Conservation (phyloP, 305 asterid species). For the Ajuga reptans region DNA sequence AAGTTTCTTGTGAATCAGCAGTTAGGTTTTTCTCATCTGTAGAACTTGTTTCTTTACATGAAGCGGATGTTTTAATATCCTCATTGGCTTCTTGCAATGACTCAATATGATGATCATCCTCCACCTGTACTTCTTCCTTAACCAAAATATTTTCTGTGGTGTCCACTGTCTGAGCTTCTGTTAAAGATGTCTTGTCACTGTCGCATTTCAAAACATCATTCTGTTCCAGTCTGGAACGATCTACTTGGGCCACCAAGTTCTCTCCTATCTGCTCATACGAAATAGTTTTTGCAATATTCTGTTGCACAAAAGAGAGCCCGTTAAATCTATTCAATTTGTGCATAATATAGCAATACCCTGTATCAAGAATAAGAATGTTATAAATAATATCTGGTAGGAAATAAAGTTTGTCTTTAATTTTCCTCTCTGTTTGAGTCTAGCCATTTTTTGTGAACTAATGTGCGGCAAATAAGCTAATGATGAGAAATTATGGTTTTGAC, state of each 20-base stretch:
- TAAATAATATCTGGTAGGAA: neutral
- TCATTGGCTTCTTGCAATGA: slow-evolving; percentile 16
- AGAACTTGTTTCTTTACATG: slow-evolving; percentile 13
- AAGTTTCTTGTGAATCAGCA: neutral
- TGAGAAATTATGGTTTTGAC: neutral
- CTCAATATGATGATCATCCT: neutral
- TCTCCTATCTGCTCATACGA: slow-evolving; percentile 15
- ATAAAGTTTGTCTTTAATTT: neutral
- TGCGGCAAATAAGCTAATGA: neutral
- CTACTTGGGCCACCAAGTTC: neutral
- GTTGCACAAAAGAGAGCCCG: neutral
- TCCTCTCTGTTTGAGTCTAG: neutral
- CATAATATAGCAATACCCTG: slow-evolving; percentile 6
- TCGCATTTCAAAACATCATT: slow-evolving; percentile 19
- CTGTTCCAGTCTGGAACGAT: slow-evolving; percentile 17
- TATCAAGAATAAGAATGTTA: neutral
- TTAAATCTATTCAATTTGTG: neutral
- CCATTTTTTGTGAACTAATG: neutral
- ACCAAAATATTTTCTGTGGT: slow-evolving; percentile 14
- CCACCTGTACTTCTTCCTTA: slow-evolving; percentile 21
- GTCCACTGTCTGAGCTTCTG: slow-evolving; percentile 21
- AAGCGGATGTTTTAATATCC: slow-evolving; percentile 9
- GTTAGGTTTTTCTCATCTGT: neutral
- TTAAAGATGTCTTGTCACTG: slow-evolving; percentile 15
- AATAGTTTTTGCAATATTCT: slow-evolving; percentile 17